Evolutionary conservation across 768 basidiomycete genomes (phyloP).

Genomic region (Chalciporus pseudorubinellus): DNA sequence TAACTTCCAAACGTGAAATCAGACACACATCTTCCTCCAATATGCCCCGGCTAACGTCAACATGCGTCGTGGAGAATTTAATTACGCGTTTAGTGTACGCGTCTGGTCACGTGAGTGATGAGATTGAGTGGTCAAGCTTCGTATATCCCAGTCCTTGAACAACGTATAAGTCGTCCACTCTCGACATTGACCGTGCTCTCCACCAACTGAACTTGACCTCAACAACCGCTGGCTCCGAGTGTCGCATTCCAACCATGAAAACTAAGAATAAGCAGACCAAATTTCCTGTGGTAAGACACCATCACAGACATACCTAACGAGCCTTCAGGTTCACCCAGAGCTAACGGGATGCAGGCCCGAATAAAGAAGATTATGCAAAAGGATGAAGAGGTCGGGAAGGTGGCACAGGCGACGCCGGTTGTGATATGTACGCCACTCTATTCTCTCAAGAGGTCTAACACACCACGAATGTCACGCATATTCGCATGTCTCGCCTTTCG

Average conservation of each 20-base stretch:
- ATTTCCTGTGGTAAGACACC: slow-evolving; percentile 75
- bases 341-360: slow-evolving; percentile 63
- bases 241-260: slow-evolving; percentile 53
- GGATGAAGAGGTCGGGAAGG: slow-evolving; percentile 98
- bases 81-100: neutral
- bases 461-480: slow-evolving; percentile 4
- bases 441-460: slow-evolving; percentile 13
- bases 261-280: slow-evolving; percentile 90
- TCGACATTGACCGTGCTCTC: neutral
- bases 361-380: slow-evolving; percentile 99
- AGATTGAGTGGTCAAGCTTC: slow-evolving; percentile 14
- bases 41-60: too few species aligned
- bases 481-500: neutral
- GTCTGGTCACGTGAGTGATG: slow-evolving; percentile 26
- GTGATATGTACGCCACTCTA: slow-evolving; percentile 80
- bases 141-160: slow-evolving; percentile 7
- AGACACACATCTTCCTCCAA: too few species aligned
- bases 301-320: slow-evolving; percentile 5
- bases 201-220: neutral
- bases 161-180: slow-evolving; percentile 2
- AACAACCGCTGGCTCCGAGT: neutral
- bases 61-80: too few species aligned
- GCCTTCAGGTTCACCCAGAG: neutral
- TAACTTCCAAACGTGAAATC: too few species aligned
- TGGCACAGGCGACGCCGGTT: slow-evolving; percentile 93